Evolutionary conservation across 352 stramenopile genomes (phyloP).

Genomic region (Pythium oligandrum): DNA sequence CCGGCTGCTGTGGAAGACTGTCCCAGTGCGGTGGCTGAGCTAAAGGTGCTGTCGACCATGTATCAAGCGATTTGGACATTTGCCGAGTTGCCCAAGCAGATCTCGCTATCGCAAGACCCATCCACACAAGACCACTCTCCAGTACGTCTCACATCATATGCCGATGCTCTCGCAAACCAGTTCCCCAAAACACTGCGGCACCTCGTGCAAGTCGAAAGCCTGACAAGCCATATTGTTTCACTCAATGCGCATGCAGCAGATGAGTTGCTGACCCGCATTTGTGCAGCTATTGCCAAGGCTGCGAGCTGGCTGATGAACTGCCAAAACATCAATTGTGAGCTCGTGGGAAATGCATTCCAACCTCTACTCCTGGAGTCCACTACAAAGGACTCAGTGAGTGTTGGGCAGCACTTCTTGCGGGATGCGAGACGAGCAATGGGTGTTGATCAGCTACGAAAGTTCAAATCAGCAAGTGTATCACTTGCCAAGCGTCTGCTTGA

Average conservation of each 20-base stretch:
- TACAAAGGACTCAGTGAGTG: neutral
- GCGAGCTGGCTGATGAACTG: too few relatives aligned
- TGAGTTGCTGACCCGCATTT: conserved; percentile 10
- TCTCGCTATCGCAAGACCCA: too few relatives aligned
- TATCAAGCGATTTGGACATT: too few relatives aligned
- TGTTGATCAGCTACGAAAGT: conserved; percentile 2
- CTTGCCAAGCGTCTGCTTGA: neutral
- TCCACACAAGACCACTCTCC: too few relatives aligned
- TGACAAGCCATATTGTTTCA: conserved; percentile 6
- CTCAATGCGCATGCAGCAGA: conserved; percentile 8
- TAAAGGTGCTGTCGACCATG: too few relatives aligned
- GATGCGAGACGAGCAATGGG: conserved; percentile 2
- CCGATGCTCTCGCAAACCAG: conserved; percentile 10
- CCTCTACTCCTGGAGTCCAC: too few relatives aligned
- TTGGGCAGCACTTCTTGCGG: conserved; percentile 1
- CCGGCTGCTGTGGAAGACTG: neutral
- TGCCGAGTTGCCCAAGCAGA: too few relatives aligned
- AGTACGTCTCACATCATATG: conserved; percentile 11
- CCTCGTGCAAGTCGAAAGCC: conserved; percentile 7
- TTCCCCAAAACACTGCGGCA: conserved; percentile 17
- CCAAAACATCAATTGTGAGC: too few relatives aligned
- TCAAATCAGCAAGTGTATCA: conserved; percentile 2
- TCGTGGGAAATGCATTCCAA: too few relatives aligned
- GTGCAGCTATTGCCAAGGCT: conserved; percentile 4
- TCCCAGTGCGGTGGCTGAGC: too few relatives aligned